Evolutionary conservation across 352 stramenopile species (phyloP), one percentile per base, ranked within the genome.

Genomic region (Phytophthora citricola): DNA sequence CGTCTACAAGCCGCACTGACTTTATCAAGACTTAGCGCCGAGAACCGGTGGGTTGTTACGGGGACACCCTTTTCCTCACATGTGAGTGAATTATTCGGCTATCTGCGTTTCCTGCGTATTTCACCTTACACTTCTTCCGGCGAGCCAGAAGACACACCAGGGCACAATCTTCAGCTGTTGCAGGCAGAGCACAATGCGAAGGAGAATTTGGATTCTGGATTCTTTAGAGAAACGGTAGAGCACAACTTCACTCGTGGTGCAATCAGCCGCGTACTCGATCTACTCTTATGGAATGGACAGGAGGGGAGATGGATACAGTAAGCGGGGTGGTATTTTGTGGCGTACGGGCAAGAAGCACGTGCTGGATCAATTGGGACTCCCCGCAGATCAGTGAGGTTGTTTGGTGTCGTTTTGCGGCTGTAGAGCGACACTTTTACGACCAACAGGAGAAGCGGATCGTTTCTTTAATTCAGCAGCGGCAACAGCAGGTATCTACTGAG

Each of bases 41-140:
- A 81, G 14, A 76, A 88, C 38, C 77, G 86, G 55, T 98, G 95
- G 95, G 83, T 91, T 31, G 86, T 98, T 20, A 96, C 83, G 7
- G 95, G 95, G 14, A 98, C 94, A 10, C 94, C 95, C 3, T 91
- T 94, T 53, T 89, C 83, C 17, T 89, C 87, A 14, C 85, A 83
- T 34, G 64, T 97, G 3, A 69, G 89, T 17, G 92, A 98, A 71
- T 66, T 98, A 15, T 97, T 93, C 62, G 91, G 89, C 2, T 85
- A 91, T 36, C 75, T 97, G 24, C 78, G 78, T 38, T 95, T 93
- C 55, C 63, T 97, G 1, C 66, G 78, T 9, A 60, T 92, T 20
- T 24, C 69, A 15, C 76, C 83, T 11, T 90, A 81, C 47, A 52
- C 62, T 10, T 61, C 46, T 14, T 27, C 34, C 5, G 40, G 55